Evolutionary conservation across 208 protist species (phyloP).

Genomic region (Leishmania tropica): DNA sequence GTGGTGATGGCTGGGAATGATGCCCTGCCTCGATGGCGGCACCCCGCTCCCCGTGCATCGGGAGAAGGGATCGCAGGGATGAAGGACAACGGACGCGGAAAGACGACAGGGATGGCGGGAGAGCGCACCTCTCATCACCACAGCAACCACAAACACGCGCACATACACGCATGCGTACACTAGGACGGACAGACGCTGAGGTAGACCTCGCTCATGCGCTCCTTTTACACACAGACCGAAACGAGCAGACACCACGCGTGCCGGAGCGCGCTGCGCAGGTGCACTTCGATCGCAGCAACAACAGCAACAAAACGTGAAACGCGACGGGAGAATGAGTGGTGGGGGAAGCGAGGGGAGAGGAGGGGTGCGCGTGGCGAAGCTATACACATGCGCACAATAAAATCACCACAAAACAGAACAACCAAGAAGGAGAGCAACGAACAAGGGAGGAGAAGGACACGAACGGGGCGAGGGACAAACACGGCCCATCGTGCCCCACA

Average conservation of each 20-base stretch:
- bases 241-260: neutral
- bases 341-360: no score
- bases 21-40: neutral
- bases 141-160: neutral
- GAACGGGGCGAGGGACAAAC: neutral
- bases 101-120: neutral
- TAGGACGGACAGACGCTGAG: neutral
- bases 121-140: neutral
- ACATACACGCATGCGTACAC: neutral
- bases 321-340: neutral
- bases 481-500: neutral
- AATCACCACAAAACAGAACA: no score
- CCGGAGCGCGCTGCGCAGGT: neutral
- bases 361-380: no score
- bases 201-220: neutral
- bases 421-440: neutral
- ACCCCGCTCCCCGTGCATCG: neutral
- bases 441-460: neutral
- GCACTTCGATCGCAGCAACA: neutral
- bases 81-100: neutral
- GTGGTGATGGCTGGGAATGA: neutral
- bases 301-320: neutral
- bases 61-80: neutral
- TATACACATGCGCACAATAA: no score
- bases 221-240: neutral